phyloP scores from a whole-genome alignment of 306 rosid genomes.

The Albizia julibrissin region DNA sequence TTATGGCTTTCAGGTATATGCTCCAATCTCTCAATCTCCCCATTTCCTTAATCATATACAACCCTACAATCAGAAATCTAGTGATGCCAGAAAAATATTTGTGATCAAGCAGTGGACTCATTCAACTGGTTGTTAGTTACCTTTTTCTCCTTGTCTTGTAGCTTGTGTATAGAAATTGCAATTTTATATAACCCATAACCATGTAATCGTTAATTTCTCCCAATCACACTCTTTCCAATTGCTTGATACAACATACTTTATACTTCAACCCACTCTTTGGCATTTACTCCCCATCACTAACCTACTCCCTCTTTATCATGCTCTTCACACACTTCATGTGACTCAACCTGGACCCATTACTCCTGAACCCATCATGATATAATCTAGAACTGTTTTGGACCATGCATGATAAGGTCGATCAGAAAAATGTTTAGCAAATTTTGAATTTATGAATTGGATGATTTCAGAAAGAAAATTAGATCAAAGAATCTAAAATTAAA shows the following conservation, averaged over 20 bases:
- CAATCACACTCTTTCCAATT: background rate
- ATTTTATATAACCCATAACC: background rate
- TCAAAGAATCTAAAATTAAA: background rate
- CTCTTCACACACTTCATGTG: background rate
- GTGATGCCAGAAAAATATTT: background rate
- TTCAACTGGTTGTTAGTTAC: background rate
- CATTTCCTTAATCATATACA: background rate
- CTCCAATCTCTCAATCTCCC: constrained; percentile 10
- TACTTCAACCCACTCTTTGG: background rate
- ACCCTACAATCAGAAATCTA: background rate
- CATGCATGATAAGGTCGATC: background rate
- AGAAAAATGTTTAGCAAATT: background rate
- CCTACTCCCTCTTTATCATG: background rate
- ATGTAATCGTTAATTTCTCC: background rate
- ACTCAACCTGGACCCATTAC: background rate
- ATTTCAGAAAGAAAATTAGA: background rate
- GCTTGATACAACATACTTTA: background rate
- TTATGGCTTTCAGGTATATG: constrained; percentile 23
- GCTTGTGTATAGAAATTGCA: background rate
- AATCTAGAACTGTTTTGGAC: background rate
- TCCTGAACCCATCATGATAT: background rate
- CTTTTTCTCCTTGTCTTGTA: background rate
- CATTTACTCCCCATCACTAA: background rate
- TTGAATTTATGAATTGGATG: background rate
- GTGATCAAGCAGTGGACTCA: background rate